Evolutionary conservation across 345 rosid genomes (phyloP), one percentile per base, ranked within the genome.

Genomic region (Pseudoturritis turrita): DNA sequence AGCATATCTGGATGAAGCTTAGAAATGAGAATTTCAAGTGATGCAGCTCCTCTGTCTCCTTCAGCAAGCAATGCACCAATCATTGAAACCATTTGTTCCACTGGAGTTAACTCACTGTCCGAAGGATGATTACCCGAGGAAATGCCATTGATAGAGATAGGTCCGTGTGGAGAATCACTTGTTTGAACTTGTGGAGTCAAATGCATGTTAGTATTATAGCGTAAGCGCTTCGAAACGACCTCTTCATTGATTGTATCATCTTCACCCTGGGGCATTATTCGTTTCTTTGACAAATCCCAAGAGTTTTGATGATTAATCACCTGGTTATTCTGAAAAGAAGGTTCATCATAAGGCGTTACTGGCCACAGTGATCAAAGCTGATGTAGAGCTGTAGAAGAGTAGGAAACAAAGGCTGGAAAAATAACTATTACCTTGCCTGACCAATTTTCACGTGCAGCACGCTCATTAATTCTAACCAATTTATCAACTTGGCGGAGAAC

Each of bases 11-110:
- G 97, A 80, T 95, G 97, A 65, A 95, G 86, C 77, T 87, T 87
- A 58, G 96, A 84, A 79, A 95, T 82, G 56, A 95, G 96, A 82
- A 95, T 78, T 81, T 88, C 93, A 68, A 95, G 91, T 41, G 99
- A 95, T 81, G 91, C 93, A 62, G 96, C 96, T 17, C 99, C 99
- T 71, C 96, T 86, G 80, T 95, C 99, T 65, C 99, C 99, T 86
- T 91, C 99, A 35, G 96, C 99, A 76, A 95, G 99, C 82, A 95
- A 81, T 68, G 96, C 99, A 79, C 97, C 97, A 81, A 95, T 91
- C 91, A 95, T 88, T 44, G 96, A 89, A 73, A 95, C 88, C 97
- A 95, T 91, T 82, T 95, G 92, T 77, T 89, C 97, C 49, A 85
- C 99, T 63, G 97, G 97, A 55, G 88, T 83, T 85, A 83, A 78